Evolutionary conservation across 176 grass and related monocot genomes (phyloP), one percentile per base, ranked within the genome.

Genomic region (Cocos nucifera): DNA sequence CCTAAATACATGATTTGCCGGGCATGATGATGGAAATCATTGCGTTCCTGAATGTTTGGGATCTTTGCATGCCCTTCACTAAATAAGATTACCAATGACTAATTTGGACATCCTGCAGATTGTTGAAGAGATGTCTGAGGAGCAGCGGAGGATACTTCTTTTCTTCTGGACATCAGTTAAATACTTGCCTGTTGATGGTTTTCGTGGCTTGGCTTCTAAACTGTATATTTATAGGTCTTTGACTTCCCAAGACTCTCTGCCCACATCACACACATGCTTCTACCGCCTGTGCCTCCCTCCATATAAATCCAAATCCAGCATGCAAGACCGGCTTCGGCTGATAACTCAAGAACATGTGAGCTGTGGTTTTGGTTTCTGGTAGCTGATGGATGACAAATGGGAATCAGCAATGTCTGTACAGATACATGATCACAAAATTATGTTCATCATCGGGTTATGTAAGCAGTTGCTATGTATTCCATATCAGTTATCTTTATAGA

Each of bases 91-190:
- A 6, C 26, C 10, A 21, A 63, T 22, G 18, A 54, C 19, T 53
- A 30, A 55, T 19, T 74, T 4, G 27, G 25, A 17, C 22, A 19
- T 5, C 14, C 19, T 71, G 24, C 81, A 98, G 94, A 81, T 79
- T 59, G 84, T 98, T 0, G 88, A 93, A 57, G 67, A 78, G 67
- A 93, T 98, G 94, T 50, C 82, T 18, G 50, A 82, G 1, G 88
- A 98, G 68, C 79, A 76, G 66, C 79, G 85, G 70, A 92, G 94
- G 64, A 72, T 73, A 15, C 84, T 97, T 7, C 73, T 98, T 60
- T 98, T 92, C 71, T 98, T 98, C 63, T 98, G 94, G 94, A 98
- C 88, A 17, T 98, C 94, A 25, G 79, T 98, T 15, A 98, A 79
- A 58, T 98, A 83, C 75, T 78, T 98, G 19, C 94, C 94, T 15